Base-by-base conservation (phyloP, 257 asterid genomes). In the Solanum boliviense region DNA sequence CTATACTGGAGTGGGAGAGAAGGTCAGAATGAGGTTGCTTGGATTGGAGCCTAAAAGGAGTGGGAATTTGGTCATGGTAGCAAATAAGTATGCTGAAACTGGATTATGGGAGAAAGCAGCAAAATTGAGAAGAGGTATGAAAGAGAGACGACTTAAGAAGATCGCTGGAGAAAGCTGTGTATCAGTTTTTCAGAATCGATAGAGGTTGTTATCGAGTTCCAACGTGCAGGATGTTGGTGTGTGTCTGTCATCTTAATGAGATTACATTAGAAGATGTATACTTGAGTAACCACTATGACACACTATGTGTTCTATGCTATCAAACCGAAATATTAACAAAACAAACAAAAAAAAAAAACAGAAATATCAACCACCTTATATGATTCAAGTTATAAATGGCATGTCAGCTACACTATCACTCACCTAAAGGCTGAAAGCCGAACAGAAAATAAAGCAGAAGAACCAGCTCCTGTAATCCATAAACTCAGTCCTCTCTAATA, bases 81-180 rank as follows among this genome's bases (percentile, higher is more conserved):
- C 98, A 27, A 96, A 95, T 87, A 92, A 87, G 84, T 94, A 92
- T 85, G 94, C 98, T 25, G 95, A 90, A 88, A 86, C 84, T n/a
- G 98, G 97, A 56, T 31, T 89, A 87, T 96, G 95, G 98, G 94
- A 93, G 85, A 92, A 93, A 91, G 96, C 97, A 29, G 94, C 84
- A 74, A 46, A 86, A 29, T 9, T 95, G 88, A 92, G 98, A 89
- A 90, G 78, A 44, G 87, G 84, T 35, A 96, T 94, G 93, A 91
- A 92, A 84, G 90, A 84, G 62, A 86, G 87, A 87, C 93, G 95
- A 56, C 70, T 92, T 81, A 93, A 93, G 95, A 95, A 93, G 92
- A 84, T 88, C 38, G 94, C 95, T 67, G 98, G 98, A 84, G 96
- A 93, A 92, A 96, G 98, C 60, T 91, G 92, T 71, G 18, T 93